phyloP scores from a whole-genome alignment of 805 yeast species.

The Starmerella khaoyaiensis region DNA sequence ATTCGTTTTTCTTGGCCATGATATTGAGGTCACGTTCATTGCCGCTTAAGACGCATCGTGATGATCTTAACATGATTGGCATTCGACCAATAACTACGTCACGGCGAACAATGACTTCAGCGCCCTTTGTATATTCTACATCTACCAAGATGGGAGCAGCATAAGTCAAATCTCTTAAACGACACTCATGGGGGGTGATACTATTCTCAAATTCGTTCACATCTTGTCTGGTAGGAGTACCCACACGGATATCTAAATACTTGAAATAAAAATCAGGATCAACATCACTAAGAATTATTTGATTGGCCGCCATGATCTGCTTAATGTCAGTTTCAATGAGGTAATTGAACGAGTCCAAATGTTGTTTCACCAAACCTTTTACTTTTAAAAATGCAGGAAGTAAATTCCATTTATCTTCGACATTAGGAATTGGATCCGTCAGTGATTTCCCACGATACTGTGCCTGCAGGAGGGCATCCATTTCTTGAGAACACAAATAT shows the following conservation, averaged over 20 bases:
- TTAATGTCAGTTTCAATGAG: constrained; percentile 88
- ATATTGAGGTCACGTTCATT: constrained; percentile 37
- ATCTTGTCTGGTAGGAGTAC: constrained; percentile 36
- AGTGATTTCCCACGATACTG: constrained; percentile 73
- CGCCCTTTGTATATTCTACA: constrained; percentile 92
- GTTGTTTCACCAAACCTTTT: constrained; percentile 93
- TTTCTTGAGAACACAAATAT: constrained; percentile 1
- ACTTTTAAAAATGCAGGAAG: constrained; percentile 92
- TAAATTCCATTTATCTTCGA: constrained; percentile 93
- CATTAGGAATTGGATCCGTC: constrained; percentile 79
- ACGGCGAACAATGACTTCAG: constrained; percentile 77
- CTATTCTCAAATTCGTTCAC: constrained; percentile 25
- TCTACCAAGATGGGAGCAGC: constrained; percentile 94
- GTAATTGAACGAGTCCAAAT: constrained; percentile 93
- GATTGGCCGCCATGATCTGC: constrained; percentile 85
- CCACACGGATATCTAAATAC: constrained; percentile 86
- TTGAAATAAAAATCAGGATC: constrained; percentile 94
- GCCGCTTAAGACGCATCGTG: constrained; percentile 76
- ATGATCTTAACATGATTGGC: constrained; percentile 96
- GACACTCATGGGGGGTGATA: constrained; percentile 76
- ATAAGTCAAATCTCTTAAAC: constrained; percentile 85
- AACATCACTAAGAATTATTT: constrained; percentile 78
- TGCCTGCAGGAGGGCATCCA: constrained; percentile 56
- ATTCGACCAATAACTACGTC: constrained; percentile 92
- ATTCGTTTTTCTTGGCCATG: constrained; percentile 83